These are phyloP conservation scores for Stropharia rugosoannulata DNA, from an alignment of 768 basidiomycete species.

Conservation along the genomic window DNA sequence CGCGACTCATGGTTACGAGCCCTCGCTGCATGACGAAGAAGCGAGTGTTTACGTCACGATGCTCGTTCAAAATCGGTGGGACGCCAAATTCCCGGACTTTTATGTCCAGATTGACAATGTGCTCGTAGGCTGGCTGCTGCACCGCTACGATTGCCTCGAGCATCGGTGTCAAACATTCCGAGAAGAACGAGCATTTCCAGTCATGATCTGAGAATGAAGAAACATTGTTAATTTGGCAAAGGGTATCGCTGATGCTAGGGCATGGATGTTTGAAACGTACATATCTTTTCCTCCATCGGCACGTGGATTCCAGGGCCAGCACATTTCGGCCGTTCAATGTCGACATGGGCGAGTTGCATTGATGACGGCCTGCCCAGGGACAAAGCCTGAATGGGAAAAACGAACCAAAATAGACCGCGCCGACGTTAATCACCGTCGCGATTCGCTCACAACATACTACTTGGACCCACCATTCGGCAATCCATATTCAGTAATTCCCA, in stretches of 20 bases:
- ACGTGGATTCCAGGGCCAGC: conserved; percentile 46
- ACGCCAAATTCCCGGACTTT: conserved; percentile 54
- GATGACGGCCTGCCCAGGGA: conserved; percentile 75
- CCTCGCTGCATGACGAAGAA: conserved; percentile 67
- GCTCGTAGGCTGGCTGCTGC: conserved; percentile 48
- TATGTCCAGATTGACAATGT: conserved; percentile 52
- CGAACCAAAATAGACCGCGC: neutral
- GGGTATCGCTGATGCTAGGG: neutral
- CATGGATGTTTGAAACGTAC: conserved; percentile 30
- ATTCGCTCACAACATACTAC: neutral
- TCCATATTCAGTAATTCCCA: conserved; percentile 78
- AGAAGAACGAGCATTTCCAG: conserved; percentile 71
- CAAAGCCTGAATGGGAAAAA: conserved; percentile 44
- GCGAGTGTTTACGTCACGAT: conserved; percentile 39
- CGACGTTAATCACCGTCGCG: neutral
- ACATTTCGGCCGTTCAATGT: conserved; percentile 55
- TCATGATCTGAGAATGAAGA: conserved; percentile 50
- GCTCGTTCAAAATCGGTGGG: conserved; percentile 49
- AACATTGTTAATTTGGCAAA: neutral
- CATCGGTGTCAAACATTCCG: conserved; percentile 61
- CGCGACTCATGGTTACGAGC: conserved; percentile 56
- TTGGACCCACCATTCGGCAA: conserved; percentile 52
- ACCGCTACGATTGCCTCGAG: conserved; percentile 57
- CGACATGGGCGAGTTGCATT: conserved; percentile 62
- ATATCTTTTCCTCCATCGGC: conserved; percentile 48